Base-by-base conservation (phyloP, 2,329 filamentous ascomycete genomes). In the Chrysoporthe deuterocubensis region DNA sequence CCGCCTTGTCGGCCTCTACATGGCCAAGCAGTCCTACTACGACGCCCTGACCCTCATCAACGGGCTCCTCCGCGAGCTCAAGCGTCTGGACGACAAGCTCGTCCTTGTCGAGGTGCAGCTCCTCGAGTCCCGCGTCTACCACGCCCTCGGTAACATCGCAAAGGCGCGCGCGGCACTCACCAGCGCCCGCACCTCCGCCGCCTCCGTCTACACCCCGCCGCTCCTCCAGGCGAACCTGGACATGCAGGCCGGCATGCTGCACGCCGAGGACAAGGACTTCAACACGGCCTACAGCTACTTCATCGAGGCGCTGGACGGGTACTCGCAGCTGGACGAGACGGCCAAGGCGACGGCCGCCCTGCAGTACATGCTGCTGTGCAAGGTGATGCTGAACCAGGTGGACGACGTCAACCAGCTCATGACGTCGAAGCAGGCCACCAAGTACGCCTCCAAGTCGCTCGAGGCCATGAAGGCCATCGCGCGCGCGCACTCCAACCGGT, bases 391-490 rank as follows among this genome's bases (percentile, higher is more conserved):
- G 74, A 99, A 99, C 82, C 86, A 96, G 52, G 93, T 90, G 72
- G 94, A 98, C 83, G 96, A 99, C 79, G 95, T 99, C 79, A 97
- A 95, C 82, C 89, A 92, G 77, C 88, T 99, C 73, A 93, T 99
- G 89, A 89, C 92, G 42, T 96, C 93, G 65, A 99, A 99, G 87
- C 94, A 97, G 80, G 96, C 96, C 50, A 89, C 96, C 77, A 96
- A 96, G 81, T 98, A 99, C 78, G 94, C 94, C 43, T 94, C 95
- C 74, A 93, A 95, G 82, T 96, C 93, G 77, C 89, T 99, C 71
- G 96, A 99, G 81, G 96, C 96, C 68, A 99, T 99, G 96, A 99
- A 99, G 84, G 94, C 96, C 42, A 95, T 99, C 71, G 96, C 95
- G 56, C 92, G 94, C 72, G 96, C 96, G 61, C 96, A 99, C 83